phyloP scores from a whole-genome alignment of 2,329 filamentous ascomycete species.

The Penicillium brevicompactum region DNA sequence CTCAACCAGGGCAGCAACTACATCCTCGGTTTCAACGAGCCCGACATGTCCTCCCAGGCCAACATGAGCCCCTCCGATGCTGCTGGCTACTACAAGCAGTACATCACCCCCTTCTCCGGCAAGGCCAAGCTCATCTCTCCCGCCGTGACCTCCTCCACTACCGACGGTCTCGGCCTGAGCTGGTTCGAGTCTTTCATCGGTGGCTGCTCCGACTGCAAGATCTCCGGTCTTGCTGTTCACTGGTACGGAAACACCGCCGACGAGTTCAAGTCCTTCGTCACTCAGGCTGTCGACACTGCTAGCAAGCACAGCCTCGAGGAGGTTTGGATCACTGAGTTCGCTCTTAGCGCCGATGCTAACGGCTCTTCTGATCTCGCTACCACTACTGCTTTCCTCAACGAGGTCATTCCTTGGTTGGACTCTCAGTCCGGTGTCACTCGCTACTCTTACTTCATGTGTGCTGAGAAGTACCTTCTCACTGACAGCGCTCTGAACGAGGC shows the following conservation, averaged over 20 bases:
- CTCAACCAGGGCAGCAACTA: slow-evolving; percentile 39
- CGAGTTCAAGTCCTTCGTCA: slow-evolving; percentile 43
- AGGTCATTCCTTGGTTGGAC: slow-evolving; percentile 45
- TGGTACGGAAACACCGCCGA: slow-evolving; percentile 43
- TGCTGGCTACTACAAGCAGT: slow-evolving; percentile 37
- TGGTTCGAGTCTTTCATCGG: slow-evolving; percentile 46
- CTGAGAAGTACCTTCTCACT: slow-evolving; percentile 36
- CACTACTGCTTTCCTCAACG: slow-evolving; percentile 38
- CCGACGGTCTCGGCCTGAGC: slow-evolving; percentile 36
- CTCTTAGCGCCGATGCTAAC: slow-evolving; percentile 32
- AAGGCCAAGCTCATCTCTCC: slow-evolving; percentile 46
- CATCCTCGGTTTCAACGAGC: slow-evolving; percentile 52
- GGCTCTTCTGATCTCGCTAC: slow-evolving; percentile 23
- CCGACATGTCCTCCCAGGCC: slow-evolving; percentile 43
- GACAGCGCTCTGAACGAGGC: slow-evolving; percentile 29
- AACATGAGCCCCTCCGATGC: slow-evolving; percentile 41
- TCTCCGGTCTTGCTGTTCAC: slow-evolving; percentile 48
- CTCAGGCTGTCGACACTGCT: slow-evolving; percentile 38
- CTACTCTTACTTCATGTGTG: slow-evolving; percentile 47
- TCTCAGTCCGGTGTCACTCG: slow-evolving; percentile 38
- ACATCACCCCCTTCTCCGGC: slow-evolving; percentile 41
- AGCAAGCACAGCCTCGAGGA: slow-evolving; percentile 36
- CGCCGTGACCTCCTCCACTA: slow-evolving; percentile 40
- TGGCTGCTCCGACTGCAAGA: slow-evolving; percentile 40
- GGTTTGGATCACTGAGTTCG: slow-evolving; percentile 52